Evolutionary conservation across 202 grass and related monocot species (phyloP).

Genomic region (Carex arenaria): DNA sequence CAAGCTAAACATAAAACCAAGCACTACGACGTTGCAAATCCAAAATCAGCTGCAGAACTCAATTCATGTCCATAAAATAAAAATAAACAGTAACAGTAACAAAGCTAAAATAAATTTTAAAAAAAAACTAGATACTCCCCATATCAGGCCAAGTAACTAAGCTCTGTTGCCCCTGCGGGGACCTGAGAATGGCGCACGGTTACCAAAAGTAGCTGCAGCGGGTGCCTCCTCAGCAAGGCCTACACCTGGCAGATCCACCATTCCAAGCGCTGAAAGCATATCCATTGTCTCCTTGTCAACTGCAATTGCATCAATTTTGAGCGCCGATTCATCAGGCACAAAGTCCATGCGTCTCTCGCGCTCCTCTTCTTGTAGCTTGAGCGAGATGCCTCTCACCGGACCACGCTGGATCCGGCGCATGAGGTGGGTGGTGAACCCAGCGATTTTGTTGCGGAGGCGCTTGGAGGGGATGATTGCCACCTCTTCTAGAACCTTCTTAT

Average conservation of each 20-base stretch:
- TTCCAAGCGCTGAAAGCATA: constrained; percentile 40
- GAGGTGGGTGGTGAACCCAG: constrained; percentile 49
- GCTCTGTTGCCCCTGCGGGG: not conserved
- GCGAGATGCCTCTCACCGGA: constrained; percentile 46
- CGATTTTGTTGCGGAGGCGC: constrained; percentile 51
- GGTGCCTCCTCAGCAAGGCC: constrained; percentile 18
- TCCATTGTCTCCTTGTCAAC: constrained; percentile 55
- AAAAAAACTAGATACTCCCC: constrained; percentile 14
- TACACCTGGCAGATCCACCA: constrained; percentile 41
- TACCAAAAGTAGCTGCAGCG: constrained; percentile 8
- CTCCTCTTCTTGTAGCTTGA: constrained; percentile 59
- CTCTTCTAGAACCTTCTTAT: constrained; percentile 56
- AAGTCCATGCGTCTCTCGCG: constrained; percentile 57
- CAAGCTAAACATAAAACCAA: not conserved
- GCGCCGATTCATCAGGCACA: constrained; percentile 42
- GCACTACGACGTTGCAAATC: not conserved
- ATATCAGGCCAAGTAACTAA: not conserved
- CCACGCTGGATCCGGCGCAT: constrained; percentile 61
- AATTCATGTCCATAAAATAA: constrained; percentile 11
- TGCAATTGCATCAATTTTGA: constrained; percentile 37
- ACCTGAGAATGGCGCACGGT: constrained; percentile 21
- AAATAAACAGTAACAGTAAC: not conserved
- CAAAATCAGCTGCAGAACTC: constrained; percentile 9
- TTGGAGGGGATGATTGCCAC: constrained; percentile 56
- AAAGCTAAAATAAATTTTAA: constrained; percentile 16